Evolutionary conservation across 148 eudicot species (phyloP).

Genomic region (Rhododendron williamsianum): DNA sequence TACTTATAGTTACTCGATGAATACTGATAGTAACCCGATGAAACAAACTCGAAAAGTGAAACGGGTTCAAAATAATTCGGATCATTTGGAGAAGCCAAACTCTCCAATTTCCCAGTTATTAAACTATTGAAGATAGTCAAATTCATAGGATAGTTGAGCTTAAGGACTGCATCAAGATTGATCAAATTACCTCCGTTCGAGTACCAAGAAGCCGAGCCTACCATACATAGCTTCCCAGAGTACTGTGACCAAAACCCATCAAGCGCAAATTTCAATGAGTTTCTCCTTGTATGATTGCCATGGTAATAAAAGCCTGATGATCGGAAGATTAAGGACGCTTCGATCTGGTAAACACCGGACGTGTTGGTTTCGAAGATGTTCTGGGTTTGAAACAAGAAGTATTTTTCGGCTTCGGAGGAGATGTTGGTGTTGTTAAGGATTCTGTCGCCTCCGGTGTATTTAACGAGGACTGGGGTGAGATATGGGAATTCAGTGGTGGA

Average conservation of each 20-base stretch:
- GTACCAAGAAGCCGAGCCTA: constrained; percentile 21
- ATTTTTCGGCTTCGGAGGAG: not conserved
- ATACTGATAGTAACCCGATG: too few relatives aligned
- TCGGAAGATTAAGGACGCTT: constrained; percentile 7
- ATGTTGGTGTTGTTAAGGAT: not conserved
- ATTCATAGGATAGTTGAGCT: constrained; percentile 5
- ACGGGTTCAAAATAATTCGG: constrained; percentile 18
- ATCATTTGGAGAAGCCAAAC: constrained; percentile 15
- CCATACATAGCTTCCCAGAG: constrained; percentile 18
- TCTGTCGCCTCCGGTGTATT: constrained; percentile 20
- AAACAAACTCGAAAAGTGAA: not conserved
- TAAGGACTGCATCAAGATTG: constrained; percentile 14
- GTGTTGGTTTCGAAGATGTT: constrained; percentile 12
- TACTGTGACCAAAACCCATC: constrained; percentile 22
- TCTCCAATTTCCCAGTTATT: constrained; percentile 17
- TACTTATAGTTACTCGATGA: constrained; percentile 11
- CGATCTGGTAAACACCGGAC: constrained; percentile 18
- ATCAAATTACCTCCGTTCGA: constrained; percentile 5
- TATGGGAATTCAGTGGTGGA: not conserved
- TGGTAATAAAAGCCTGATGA: not conserved
- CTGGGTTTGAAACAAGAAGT: not conserved
- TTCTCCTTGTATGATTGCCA: too few relatives aligned
- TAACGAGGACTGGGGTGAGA: not conserved
- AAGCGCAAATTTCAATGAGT: not conserved
- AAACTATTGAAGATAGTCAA: not conserved